Evolutionary conservation across 345 rosid species (phyloP).

Genomic region (Xanthoceras sorbifolium): DNA sequence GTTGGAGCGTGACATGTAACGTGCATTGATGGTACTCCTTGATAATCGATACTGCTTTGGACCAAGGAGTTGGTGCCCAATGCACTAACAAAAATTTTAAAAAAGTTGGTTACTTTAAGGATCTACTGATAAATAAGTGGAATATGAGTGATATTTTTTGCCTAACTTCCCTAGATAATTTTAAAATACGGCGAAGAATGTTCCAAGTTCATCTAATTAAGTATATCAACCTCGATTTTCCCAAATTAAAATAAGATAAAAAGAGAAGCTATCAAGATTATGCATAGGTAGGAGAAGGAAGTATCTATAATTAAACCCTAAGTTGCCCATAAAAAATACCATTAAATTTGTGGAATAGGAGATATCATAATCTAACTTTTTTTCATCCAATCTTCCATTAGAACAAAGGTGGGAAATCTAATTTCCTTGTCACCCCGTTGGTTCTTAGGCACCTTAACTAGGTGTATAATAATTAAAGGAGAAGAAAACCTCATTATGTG

Average conservation of each 20-base stretch:
- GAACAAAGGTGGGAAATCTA: conserved; percentile 8
- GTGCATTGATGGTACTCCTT: conserved; percentile 10
- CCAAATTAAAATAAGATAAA: conserved; percentile 10
- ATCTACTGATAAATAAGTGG: conserved; percentile 26
- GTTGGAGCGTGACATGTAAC: conserved; percentile 6
- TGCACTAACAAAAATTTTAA: conserved; percentile 29
- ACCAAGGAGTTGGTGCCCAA: conserved; percentile 33
- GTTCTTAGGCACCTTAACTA: conserved; percentile 4
- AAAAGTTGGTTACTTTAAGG: conserved; percentile 1
- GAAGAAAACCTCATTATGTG: background rate
- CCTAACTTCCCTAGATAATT: conserved; percentile 21
- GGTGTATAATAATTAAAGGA: background rate
- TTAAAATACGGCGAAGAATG: conserved; percentile 19
- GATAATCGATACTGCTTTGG: conserved; percentile 31
- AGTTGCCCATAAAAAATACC: conserved; percentile 9
- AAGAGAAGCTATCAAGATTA: conserved; percentile 23
- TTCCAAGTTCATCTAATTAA: conserved; percentile 10
- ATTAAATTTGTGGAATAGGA: background rate
- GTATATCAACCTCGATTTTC: conserved; percentile 26
- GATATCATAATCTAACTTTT: conserved; percentile 2
- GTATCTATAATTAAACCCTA: conserved; percentile 15
- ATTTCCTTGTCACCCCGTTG: background rate
- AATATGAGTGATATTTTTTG: conserved; percentile 25
- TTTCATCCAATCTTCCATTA: conserved; percentile 12
- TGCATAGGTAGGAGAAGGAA: background rate